phyloP scores from a whole-genome alignment of 2,329 filamentous ascomycete genomes.

The Neofusicoccum cordaticola region DNA sequence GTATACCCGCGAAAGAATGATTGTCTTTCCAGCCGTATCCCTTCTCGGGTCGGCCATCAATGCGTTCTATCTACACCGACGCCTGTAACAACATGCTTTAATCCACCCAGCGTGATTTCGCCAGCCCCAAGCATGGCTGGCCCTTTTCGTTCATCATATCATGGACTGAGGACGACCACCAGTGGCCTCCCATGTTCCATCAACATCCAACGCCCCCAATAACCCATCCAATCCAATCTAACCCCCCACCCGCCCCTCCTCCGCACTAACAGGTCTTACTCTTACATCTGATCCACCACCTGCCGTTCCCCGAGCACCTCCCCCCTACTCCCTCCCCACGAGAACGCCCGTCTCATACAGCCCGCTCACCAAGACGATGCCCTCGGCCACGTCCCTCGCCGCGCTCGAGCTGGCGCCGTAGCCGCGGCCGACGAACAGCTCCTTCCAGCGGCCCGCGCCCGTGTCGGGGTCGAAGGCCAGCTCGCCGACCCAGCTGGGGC shows the following conservation, averaged over 20 bases:
- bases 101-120: too few relatives aligned
- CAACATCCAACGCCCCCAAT: neutral
- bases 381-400: conserved; percentile 37
- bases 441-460: conserved; percentile 22
- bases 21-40: too few relatives aligned
- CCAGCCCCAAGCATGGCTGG: too few relatives aligned
- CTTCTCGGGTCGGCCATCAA: too few relatives aligned
- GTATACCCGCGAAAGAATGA: too few relatives aligned
- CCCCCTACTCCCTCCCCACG: conserved; percentile 20
- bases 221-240: neutral
- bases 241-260: neutral
- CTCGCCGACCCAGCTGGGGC: conserved; percentile 33
- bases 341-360: conserved; percentile 43
- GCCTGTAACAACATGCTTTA: too few relatives aligned
- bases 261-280: neutral
- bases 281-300: too few relatives aligned
- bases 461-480: conserved; percentile 24
- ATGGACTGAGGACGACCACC: too few relatives aligned
- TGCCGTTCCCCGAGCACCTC: too few relatives aligned
- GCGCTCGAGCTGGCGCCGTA: conserved; percentile 37
- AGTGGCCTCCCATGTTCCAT: neutral
- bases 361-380: conserved; percentile 36
- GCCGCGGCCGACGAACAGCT: conserved; percentile 34
- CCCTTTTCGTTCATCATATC: too few relatives aligned
- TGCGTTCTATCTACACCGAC: too few relatives aligned